Conservation (phyloP, 768 basidiomycete genomes). For the Butyriboletus loyo region DNA sequence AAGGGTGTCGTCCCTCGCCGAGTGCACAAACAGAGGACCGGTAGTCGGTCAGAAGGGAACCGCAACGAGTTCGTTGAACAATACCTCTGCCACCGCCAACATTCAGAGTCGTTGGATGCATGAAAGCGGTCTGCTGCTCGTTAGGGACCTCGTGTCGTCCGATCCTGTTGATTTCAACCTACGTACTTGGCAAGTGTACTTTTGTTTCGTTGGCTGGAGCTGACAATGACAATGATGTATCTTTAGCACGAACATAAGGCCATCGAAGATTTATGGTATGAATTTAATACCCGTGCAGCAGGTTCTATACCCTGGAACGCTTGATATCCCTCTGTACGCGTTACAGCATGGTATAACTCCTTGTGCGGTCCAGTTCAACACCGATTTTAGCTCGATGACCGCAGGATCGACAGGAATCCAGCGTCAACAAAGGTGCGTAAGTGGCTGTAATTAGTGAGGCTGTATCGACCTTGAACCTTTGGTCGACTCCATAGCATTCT, state of each 20-base stretch:
- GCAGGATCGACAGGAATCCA: not conserved
- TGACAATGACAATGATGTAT: not conserved
- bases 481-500: not conserved
- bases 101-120: constrained; percentile 7
- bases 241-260: constrained; percentile 3
- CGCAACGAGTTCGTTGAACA: constrained; percentile 15
- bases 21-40: not conserved
- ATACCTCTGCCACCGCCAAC: constrained; percentile 5
- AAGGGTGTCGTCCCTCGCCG: constrained; percentile 4
- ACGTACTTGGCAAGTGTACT: constrained; percentile 8
- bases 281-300: not conserved
- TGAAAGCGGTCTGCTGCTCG: constrained; percentile 3
- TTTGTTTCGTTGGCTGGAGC: not conserved
- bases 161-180: constrained; percentile 17
- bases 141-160: constrained; percentile 14
- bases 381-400: not conserved
- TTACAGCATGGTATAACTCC: not conserved
- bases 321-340: not conserved
- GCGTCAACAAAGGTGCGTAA: constrained; percentile 14
- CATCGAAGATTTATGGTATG: not conserved
- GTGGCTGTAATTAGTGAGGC: not conserved
- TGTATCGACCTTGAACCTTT: not conserved
- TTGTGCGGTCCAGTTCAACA: not conserved
- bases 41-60: constrained; percentile 16
- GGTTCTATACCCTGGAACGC: constrained; percentile 2